phyloP scores from a whole-genome alignment of 1,284 basidiomycete species.

The Irpex rosettiformis region DNA sequence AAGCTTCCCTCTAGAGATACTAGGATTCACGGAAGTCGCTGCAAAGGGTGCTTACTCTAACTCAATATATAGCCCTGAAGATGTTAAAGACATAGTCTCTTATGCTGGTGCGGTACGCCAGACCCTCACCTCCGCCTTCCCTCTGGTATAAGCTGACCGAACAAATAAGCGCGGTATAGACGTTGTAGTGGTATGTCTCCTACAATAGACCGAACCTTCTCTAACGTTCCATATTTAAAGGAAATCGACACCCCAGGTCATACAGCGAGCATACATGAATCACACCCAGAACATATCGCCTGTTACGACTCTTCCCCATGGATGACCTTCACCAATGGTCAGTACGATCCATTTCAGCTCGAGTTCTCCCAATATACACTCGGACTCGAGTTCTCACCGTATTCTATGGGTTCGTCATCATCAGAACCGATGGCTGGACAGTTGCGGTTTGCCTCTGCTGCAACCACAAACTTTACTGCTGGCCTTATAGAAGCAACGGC shows the following conservation, averaged over 20 bases:
- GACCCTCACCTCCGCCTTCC: not conserved
- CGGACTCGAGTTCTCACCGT: not conserved
- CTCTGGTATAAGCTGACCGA: not conserved
- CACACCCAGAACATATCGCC: constrained; percentile 73
- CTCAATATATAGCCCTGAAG: constrained; percentile 54
- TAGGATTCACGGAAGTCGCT: constrained; percentile 59
- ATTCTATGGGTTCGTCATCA: not conserved
- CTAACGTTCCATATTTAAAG: not conserved
- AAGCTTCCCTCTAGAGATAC: constrained; percentile 70
- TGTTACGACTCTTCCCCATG: constrained; percentile 65
- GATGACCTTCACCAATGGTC: constrained; percentile 58
- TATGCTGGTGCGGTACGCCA: constrained; percentile 67
- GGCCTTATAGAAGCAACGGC: constrained; percentile 41
- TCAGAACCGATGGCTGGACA: constrained; percentile 79
- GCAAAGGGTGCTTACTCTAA: constrained; percentile 64
- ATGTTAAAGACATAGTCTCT: constrained; percentile 59
- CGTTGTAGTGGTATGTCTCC: constrained; percentile 3
- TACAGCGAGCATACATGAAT: constrained; percentile 60
- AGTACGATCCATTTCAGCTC: constrained; percentile 7
- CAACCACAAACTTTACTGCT: constrained; percentile 41
- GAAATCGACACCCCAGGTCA: constrained; percentile 79
- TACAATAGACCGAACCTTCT: too few species aligned
- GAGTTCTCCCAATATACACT: not conserved
- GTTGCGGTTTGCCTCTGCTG: constrained; percentile 59
- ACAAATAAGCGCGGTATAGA: constrained; percentile 5